Percentiles rank a stretch among this genome's conserved stretches.
Conservation (phyloP, 768 basidiomycete genomes). For the Calvatia gigantea region DNA sequence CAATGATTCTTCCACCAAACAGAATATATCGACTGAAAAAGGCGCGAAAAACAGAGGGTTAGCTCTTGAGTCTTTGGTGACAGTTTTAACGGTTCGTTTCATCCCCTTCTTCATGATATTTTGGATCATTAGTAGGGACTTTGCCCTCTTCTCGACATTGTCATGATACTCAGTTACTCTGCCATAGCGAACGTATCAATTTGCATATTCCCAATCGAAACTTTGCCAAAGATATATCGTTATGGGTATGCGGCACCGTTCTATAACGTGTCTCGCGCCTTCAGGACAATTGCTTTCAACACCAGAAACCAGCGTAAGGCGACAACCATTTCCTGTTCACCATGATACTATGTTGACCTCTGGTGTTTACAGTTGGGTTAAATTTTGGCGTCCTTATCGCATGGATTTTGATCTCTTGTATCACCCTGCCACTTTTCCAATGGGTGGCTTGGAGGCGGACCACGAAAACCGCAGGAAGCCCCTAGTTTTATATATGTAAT, state of each 20-base stretch:
- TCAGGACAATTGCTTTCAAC: conserved; percentile 60
- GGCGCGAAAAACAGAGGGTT: conserved; percentile 42
- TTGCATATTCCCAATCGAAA: conserved; percentile 52
- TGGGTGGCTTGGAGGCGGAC: conserved; percentile 17
- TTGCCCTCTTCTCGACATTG: not conserved
- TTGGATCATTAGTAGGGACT: conserved; percentile 60
- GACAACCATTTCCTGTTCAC: not conserved
- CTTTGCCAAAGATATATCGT: conserved; percentile 53
- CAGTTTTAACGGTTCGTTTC: conserved; percentile 52
- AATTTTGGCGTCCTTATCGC: conserved; percentile 55
- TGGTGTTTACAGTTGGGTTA: conserved; percentile 40
- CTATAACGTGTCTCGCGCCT: conserved; percentile 62
- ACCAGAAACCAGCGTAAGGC: conserved; percentile 60
- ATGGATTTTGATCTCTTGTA: conserved; percentile 51
- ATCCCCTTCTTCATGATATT: conserved; percentile 63
- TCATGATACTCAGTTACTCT: not conserved
- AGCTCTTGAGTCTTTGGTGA: conserved; percentile 59
- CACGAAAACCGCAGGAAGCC: no score
- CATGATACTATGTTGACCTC: not conserved
- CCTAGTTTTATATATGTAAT: no score
- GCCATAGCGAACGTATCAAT: conserved; percentile 58
- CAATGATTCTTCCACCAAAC: not conserved
- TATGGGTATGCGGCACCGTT: conserved; percentile 74
- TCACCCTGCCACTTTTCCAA: conserved; percentile 46
- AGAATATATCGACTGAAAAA: not conserved